Conservation (phyloP, 257 asterid species). For the Capsicum rhomboideum region DNA sequence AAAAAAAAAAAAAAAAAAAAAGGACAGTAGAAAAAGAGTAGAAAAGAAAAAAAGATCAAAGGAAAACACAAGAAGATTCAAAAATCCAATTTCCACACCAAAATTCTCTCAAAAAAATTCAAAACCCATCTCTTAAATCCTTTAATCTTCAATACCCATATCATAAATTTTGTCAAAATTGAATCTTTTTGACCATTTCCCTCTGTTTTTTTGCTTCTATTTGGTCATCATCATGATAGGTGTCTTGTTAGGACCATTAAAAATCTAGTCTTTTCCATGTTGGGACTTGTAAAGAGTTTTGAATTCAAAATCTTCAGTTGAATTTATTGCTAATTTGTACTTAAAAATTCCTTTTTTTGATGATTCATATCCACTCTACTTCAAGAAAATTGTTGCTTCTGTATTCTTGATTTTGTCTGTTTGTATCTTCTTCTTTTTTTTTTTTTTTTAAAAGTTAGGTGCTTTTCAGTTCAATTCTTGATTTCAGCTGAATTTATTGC, state of each 20-base stretch:
- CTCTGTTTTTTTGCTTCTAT: not conserved
- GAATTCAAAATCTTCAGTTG: constrained; percentile 3
- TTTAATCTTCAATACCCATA: constrained; percentile 15
- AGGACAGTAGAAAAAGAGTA: not conserved
- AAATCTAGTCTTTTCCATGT: not conserved
- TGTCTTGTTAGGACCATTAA: not conserved
- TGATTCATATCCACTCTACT: not conserved
- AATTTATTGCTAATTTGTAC: not conserved
- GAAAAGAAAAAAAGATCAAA: not conserved
- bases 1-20: too few species aligned
- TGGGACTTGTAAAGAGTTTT: not conserved
- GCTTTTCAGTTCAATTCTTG: not conserved
- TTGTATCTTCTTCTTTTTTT: not conserved
- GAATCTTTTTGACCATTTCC: not conserved
- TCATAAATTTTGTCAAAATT: not conserved
- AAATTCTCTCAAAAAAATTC: constrained; percentile 4
- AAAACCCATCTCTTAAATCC: constrained; percentile 16
- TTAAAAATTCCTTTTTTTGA: not conserved
- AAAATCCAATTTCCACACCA: constrained; percentile 17
- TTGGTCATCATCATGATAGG: not conserved
- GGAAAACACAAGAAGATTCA: not conserved
- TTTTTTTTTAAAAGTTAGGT: not conserved
- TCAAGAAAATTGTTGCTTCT: not conserved
- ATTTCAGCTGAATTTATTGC: not conserved
- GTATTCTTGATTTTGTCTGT: not conserved